Evolutionary conservation across 2,329 filamentous ascomycete species (phyloP), one percentile per base, ranked within the genome.

Genomic region (Aureobasidium sp.): DNA sequence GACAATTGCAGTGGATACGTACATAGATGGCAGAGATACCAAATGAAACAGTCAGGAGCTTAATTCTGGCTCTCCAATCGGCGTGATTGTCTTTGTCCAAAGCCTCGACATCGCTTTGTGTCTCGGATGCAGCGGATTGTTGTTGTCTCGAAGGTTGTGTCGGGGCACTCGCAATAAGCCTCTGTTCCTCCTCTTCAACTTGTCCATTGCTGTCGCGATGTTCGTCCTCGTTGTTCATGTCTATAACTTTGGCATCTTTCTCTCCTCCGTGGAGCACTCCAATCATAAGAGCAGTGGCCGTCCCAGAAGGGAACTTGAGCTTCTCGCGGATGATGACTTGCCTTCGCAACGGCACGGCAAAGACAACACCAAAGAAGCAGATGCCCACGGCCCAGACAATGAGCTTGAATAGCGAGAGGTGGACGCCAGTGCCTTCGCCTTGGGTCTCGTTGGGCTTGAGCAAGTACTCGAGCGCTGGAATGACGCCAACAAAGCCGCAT

Each of bases 311-410:
- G 68, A 99, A 99, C 71, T 90, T 94, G 63, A 99, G 77, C 72
- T 92, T 89, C 77, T 99, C 94, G 62, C 89, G 79, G 61, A 99
- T 90, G 64, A 99, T 95, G 61, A 97, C 92, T 76, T 99, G 91
- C 62, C 86, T 88, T 51, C 94, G 83, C 61, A 97, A 72, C 0
- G 94, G 94, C 15, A 99, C 93, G 0, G 92, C 94, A 77, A 99
- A 97, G 1, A 97, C 87, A 1, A 97, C 94, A 0, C 94, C 94
- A 72, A 99, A 99, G 70, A 97, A 93, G 72, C 92, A 97, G 17
- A 99, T 84, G 0, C 94, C 94, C 60, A 99, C 74, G 29, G 91
- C 89, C 94, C 94, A 99, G 8, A 97, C 74, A 7, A 96, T 86
- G 66, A 97, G 77, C 73, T 91, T 91, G 79, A 86, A 84, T 41